Base-by-base conservation (phyloP, 164 flowering plant genomes). In the Stephania japonica region DNA sequence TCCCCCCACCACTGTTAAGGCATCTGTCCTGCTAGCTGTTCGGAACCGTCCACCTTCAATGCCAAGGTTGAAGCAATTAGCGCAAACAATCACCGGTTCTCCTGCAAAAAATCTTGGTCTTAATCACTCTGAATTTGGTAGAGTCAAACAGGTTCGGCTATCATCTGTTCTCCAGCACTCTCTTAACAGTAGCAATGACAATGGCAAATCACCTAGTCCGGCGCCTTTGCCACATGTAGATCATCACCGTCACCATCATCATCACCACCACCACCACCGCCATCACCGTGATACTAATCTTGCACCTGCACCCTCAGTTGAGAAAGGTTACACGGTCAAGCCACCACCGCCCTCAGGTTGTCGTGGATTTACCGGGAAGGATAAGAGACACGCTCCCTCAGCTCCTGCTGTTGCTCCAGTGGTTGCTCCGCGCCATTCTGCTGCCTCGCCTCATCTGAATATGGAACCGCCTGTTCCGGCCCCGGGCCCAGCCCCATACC, bases 31-130 rank as follows among this genome's bases (percentile, higher is more conserved):
- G 41, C 80, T 85, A 68, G 85, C 91, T 19, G 80, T 94, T 72
- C 93, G 98, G 43, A 85, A 78, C 67, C 78, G 79, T 73, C 89
- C 92, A 32, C 87, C 91, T 21, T 53, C 72, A 13, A 67, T 26
- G 71, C 75, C 81, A 75, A 89, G 98, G 83, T 72, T 86, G 70
- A 93, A 90, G 83, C 94, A 94, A 79, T 80, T 94, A 78, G 97
- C 96, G 76, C 90, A 88, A 77, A 86, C 92, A 32, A 90, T 94
- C 71, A 83, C 81, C 1, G 87, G 85, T 69, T 86, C 97, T 64
- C 88, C 84, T 75, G 78, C 90, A 41, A 82, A 73, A 81, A 93
- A 93, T 77, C 98, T 93, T 53, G 98, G 98, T 69, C 90, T 93
- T 62, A 87, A 89, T 76, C 81, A 91, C 70, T 85, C 90, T 19